A percentile compares a stretch with the other conserved stretches of the same genome.
These are phyloP conservation scores for Fusarium phyllophilum DNA, from an alignment of 2,329 filamentous ascomycete species.

Conservation along the genomic window DNA sequence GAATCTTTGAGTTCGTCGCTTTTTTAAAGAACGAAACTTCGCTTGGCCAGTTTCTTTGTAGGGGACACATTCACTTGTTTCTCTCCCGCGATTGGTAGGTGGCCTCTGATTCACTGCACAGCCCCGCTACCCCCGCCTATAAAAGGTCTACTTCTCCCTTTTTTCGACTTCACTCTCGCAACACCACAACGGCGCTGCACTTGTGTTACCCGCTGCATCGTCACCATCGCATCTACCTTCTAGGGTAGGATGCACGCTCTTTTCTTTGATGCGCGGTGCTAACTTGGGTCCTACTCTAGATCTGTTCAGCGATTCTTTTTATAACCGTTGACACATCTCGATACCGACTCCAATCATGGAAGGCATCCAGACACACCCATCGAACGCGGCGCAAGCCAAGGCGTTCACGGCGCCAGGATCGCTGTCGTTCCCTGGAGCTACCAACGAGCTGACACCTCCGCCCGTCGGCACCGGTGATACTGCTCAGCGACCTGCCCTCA, in stretches of 20 bases:
- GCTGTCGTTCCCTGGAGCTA: conserved; percentile 88
- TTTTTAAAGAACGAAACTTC: conserved; percentile 32
- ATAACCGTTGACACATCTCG: conserved; percentile 32
- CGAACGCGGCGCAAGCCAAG: conserved; percentile 92
- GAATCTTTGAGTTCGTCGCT: conserved; percentile 33
- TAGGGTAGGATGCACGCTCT: conserved; percentile 31
- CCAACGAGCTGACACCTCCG: conserved; percentile 80
- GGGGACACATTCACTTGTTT: conserved; percentile 99
- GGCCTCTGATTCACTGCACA: conserved; percentile 39
- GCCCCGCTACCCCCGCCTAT: conserved; percentile 38
- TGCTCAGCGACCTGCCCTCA: conserved; percentile 49
- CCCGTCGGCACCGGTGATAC: conserved; percentile 76
- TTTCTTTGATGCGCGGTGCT: conserved; percentile 34
- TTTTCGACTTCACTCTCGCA: conserved; percentile 37
- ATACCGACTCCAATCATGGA: conserved; percentile 72
- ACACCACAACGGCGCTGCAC: conserved; percentile 26
- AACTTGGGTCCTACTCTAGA: conserved; percentile 44
- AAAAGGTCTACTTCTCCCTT: conserved; percentile 41
- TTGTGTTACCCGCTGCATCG: background rate
- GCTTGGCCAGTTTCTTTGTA: conserved; percentile 55
- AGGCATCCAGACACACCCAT: conserved; percentile 88
- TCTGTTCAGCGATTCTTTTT: conserved; percentile 46
- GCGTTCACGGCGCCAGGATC: conserved; percentile 94
- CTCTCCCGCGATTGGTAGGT: conserved; percentile 83
- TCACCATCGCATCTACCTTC: conserved; percentile 32